A percentile compares a stretch with the other conserved stretches of the same genome.
These are phyloP conservation scores for Euphorbia tirucalli DNA, from an alignment of 345 rosid genomes.

Conservation along the genomic window DNA sequence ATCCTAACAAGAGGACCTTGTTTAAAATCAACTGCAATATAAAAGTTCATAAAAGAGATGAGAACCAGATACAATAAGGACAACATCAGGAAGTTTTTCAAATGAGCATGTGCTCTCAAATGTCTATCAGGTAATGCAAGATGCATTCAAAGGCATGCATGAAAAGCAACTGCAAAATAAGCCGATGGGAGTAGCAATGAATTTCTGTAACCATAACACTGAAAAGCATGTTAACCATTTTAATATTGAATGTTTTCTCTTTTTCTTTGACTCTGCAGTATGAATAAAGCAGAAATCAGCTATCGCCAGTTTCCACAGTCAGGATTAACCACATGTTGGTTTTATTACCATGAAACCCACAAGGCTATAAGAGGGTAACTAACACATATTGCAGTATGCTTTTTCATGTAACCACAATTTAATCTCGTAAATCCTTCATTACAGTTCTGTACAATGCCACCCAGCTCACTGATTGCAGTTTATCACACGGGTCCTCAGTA, in stretches of 20 bases:
- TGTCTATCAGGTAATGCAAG: not conserved
- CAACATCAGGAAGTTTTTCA: not conserved
- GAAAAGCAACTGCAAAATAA: not conserved
- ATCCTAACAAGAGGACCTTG: constrained; percentile 85
- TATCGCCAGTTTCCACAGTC: not conserved
- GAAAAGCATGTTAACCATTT: not conserved
- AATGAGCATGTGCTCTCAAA: not conserved
- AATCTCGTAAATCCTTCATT: not conserved
- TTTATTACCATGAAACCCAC: not conserved
- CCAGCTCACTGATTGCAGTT: not conserved
- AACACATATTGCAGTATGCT: not conserved
- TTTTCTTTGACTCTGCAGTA: not conserved
- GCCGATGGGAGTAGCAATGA: not conserved
- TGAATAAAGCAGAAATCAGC: not conserved
- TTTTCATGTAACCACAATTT: not conserved
- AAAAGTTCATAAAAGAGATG: not conserved
- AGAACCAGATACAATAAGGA: not conserved
- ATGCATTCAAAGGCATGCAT: not conserved
- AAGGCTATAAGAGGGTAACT: too few species aligned
- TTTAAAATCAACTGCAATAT: constrained; percentile 68
- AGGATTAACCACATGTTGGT: not conserved
- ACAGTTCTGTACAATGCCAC: not conserved
- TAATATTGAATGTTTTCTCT: not conserved
- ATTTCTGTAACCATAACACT: not conserved
- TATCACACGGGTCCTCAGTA: not conserved